Evolutionary conservation across 164 flowering plant genomes (phyloP).

Genomic region (Amborella trichopoda): DNA sequence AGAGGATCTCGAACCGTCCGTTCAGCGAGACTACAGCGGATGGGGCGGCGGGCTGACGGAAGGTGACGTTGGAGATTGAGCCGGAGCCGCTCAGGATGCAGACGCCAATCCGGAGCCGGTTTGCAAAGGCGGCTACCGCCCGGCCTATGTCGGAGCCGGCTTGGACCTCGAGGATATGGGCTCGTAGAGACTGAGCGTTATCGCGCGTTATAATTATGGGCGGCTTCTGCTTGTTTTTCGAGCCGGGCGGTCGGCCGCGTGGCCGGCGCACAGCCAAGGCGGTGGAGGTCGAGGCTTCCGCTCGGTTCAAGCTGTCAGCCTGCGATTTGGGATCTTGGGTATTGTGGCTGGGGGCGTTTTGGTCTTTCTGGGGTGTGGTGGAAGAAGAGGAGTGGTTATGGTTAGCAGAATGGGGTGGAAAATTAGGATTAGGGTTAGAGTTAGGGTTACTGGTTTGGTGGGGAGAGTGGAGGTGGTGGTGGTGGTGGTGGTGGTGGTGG

Average conservation of each 20-base stretch:
- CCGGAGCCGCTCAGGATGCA: constrained; percentile 54
- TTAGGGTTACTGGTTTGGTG: too few relatives aligned
- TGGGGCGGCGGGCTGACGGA: constrained; percentile 48
- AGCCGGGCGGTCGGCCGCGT: constrained; percentile 75
- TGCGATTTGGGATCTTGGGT: too few relatives aligned
- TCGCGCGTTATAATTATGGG: constrained; percentile 48
- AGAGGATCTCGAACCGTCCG: constrained; percentile 64
- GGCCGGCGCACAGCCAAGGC: constrained; percentile 49
- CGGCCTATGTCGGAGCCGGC: constrained; percentile 44
- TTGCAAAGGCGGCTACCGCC: constrained; percentile 29
- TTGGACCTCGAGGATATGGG: constrained; percentile 53
- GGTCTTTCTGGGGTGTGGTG: too few relatives aligned
- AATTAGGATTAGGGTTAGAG: too few relatives aligned
- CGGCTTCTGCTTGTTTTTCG: constrained; percentile 64
- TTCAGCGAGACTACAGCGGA: constrained; percentile 49
- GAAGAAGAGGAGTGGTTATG: too few relatives aligned
- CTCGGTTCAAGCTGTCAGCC: too few relatives aligned
- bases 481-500: too few relatives aligned
- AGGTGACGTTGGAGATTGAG: constrained; percentile 55
- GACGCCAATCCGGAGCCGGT: constrained; percentile 35
- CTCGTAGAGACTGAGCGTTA: constrained; percentile 42
- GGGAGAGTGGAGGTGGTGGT: too few relatives aligned
- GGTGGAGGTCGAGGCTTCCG: too few relatives aligned
- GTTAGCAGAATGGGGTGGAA: too few relatives aligned
- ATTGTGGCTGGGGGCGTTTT: too few relatives aligned